phyloP scores from a whole-genome alignment of 345 rosid species.

The Erodium maritimum region DNA sequence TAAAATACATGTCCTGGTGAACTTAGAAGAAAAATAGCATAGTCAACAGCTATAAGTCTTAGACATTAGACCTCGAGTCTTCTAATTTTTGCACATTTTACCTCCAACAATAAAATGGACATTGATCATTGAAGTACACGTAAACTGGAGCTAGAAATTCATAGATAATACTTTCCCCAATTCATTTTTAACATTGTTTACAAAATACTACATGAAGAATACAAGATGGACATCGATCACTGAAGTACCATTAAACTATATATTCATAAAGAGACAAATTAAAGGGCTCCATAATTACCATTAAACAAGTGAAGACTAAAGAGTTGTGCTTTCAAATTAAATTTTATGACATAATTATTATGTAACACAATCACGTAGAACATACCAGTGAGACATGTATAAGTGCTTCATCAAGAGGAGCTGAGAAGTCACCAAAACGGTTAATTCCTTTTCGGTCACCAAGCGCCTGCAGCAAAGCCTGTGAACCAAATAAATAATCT shows the following conservation, averaged over 20 bases:
- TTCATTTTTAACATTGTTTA: no score
- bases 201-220: neutral
- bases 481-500: slow-evolving; percentile 7
- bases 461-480: slow-evolving; percentile 82
- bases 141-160: neutral
- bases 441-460: slow-evolving; percentile 87
- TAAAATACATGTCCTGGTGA: neutral
- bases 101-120: slow-evolving; percentile 1
- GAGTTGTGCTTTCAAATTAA: neutral
- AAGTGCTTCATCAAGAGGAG: slow-evolving; percentile 90
- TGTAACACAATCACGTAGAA: neutral
- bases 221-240: neutral
- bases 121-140: neutral
- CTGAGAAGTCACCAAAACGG: slow-evolving; percentile 86
- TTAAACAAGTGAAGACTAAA: neutral
- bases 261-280: no score
- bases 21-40: no score
- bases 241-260: neutral
- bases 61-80: neutral
- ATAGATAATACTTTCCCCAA: no score
- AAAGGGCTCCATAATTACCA: neutral
- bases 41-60: neutral
- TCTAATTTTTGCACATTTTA: neutral
- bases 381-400: slow-evolving; percentile 73
- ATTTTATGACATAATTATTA: neutral